Base-by-base conservation (phyloP, 2,329 filamentous ascomycete species). In the Colletotrichum sp. region DNA sequence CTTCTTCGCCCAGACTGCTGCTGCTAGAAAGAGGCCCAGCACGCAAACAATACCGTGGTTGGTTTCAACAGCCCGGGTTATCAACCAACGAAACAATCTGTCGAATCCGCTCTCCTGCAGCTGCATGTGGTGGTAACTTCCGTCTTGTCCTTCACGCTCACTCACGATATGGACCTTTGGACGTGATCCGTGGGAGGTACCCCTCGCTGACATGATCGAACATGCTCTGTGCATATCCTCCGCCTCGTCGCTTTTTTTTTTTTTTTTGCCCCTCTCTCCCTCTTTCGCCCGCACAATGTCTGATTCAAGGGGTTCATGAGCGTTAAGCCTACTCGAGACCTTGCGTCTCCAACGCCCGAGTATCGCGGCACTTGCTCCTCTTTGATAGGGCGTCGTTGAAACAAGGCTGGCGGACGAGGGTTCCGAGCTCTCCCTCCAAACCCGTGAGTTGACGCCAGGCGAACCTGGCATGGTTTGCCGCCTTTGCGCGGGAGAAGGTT, bases 301-400 rank as follows among this genome's bases (percentile, higher is more conserved):
- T 60, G 30, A 52, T 10, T 61, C 55, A 61, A 52, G 64, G 39
- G 21, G 28, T n/a, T 48, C 18, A 69, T 13, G 36, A 24, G 36
- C 16, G 28, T 69, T 69, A 9, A 30, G 24, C 63, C 34, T 55
- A 68, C 24, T 70, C 18, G 24, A 57, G 39, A 34, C 57, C 48
- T 21, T n/a, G 48, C 43, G 24, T 64, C 43, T 70, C 24, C 30
- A 59, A 48, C 57, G 32, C 59, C 43, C 43, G 39, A 34, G 39
- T 26, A 71, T 43, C 24, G 57, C 61, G 14, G 57, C 28, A 24
- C 28, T 26, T 34, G 28, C 43, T 63, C 64, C 26, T 71, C 60
- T 71, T 52, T 74, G 36, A 71, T 71, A 65, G 48, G 60, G 52
- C 61, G 68, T 48, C 68, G 60, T 74, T 74, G 68, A 74, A 71